Base-by-base conservation (phyloP, 805 yeast species). In the Candida rishiriensis region DNA sequence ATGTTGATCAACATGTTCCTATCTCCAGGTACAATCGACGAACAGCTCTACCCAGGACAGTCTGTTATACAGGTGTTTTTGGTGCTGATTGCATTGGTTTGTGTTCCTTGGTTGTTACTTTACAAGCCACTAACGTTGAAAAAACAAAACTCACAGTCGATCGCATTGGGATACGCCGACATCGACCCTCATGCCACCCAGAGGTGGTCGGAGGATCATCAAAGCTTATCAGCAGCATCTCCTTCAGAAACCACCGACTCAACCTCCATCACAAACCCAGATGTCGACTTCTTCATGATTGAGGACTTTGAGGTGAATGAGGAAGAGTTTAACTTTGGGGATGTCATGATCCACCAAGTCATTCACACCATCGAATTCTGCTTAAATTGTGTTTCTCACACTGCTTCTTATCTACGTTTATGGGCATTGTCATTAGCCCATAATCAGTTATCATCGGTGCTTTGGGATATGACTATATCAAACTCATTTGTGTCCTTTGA, bases 351-450 rank as follows among this genome's bases (percentile, higher is more conserved):
- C 49, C 88, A 84, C 57, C 90, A 84, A 62, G 89, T 84, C 29
- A 84, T 84, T 52, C 88, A 84, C 60, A 84, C 90, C 3, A 84
- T 84, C 61, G 90, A 84, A 60, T 84, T 84, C 61, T 84, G 90
- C 59, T 72, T 84, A 55, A 84, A 84, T 61, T 81, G 88, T 69
- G 88, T 84, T 30, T 80, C 87, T 3, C 90, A 84, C 55, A 84
- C 90, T 0, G 90, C 90, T 2, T 84, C 89, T 1, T 84, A 84
- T 56, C 70, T 84, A 54, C 73, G 90, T 64, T 69, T 84, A 46
- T 84, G 90, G 90, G 90, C 90, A 2, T 70, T 84, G 48, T 84
- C 89, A 0, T 68, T 84, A 51, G 90, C 90, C 0, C 90, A 84
- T 58, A 85, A 85, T n/a, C 90, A 84, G 64, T 70, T 84, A 49